phyloP scores from a whole-genome alignment of 164 flowering plant genomes.

The Magnolia sinica region DNA sequence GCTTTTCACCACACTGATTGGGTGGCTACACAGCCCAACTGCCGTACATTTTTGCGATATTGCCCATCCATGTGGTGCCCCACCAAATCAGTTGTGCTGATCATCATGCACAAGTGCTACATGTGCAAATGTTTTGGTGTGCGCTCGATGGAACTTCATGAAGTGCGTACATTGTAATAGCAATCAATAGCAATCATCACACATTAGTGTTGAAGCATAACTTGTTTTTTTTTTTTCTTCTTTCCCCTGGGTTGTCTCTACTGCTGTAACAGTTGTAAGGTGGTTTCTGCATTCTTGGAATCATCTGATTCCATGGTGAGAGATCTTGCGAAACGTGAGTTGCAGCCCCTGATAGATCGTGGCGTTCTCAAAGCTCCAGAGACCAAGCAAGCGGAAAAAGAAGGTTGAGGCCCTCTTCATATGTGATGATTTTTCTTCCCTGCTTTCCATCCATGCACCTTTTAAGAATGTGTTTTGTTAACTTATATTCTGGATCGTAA shows the following conservation, averaged over 20 bases:
- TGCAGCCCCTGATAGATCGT: slow-evolving; percentile 61
- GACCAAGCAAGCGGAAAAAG: slow-evolving; percentile 5
- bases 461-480: not conserved
- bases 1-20: too few relatives aligned
- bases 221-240: too few relatives aligned
- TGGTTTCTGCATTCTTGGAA: slow-evolving; percentile 66
- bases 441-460: not conserved
- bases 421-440: not conserved
- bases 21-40: too few relatives aligned
- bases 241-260: not conserved
- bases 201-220: not conserved
- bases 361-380: slow-evolving; percentile 57
- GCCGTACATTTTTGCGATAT: too few relatives aligned
- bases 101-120: too few relatives aligned
- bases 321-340: slow-evolving; percentile 43
- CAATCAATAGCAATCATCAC: too few relatives aligned
- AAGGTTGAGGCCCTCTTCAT: not conserved
- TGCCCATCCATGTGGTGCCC: too few relatives aligned
- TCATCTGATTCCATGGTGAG: slow-evolving; percentile 46
- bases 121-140: too few relatives aligned
- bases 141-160: too few relatives aligned
- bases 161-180: too few relatives aligned
- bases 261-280: slow-evolving; percentile 55
- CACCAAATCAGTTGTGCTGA: too few relatives aligned
- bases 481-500: not conserved